Percentiles rank a stretch among this genome's conserved stretches.
phyloP scores from a whole-genome alignment of 495 filamentous ascomycete species.

The Pyrenula massariospora region DNA sequence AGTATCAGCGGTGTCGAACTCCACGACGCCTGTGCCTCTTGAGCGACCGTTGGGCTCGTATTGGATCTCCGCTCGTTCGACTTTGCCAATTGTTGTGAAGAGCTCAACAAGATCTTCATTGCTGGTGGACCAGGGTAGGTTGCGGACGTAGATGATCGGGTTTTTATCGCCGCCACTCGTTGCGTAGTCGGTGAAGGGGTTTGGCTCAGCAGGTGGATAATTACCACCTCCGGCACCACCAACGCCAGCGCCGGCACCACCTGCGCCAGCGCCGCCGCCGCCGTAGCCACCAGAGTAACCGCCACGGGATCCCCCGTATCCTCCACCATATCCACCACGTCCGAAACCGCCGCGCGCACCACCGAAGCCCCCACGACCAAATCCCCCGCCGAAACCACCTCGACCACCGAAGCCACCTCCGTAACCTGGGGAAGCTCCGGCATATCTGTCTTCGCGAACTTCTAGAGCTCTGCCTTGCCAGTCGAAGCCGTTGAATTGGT shows the following conservation, averaged over 20 bases:
- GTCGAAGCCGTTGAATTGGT: constrained; percentile 96
- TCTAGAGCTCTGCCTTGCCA: constrained; percentile 93
- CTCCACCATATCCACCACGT: constrained; percentile 28
- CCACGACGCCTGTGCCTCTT: constrained; percentile 86
- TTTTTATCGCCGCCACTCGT: constrained; percentile 77
- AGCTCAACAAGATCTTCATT: constrained; percentile 94
- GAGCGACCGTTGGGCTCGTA: constrained; percentile 96
- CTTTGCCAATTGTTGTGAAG: constrained; percentile 95
- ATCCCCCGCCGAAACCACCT: constrained; percentile 37
- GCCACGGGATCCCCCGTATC: constrained; percentile 12
- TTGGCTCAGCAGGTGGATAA: constrained; percentile 47
- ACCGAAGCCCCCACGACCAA: constrained; percentile 37
- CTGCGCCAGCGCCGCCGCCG: constrained; percentile 23
- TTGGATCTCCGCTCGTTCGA: constrained; percentile 95
- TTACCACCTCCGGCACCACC: constrained; percentile 26
- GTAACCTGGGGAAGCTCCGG: constrained; percentile 44
- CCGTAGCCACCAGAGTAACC: constrained; percentile 17
- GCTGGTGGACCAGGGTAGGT: constrained; percentile 96
- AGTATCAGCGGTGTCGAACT: constrained; percentile 72
- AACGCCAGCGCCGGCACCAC: constrained; percentile 27
- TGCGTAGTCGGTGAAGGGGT: constrained; percentile 91
- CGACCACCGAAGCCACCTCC: constrained; percentile 34
- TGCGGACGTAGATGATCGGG: constrained; percentile 86
- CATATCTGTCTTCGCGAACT: constrained; percentile 94
- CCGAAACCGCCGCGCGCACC: constrained; percentile 32